Conservation (phyloP, 495 filamentous ascomycete species). For the Sporormia fimetaria region DNA sequence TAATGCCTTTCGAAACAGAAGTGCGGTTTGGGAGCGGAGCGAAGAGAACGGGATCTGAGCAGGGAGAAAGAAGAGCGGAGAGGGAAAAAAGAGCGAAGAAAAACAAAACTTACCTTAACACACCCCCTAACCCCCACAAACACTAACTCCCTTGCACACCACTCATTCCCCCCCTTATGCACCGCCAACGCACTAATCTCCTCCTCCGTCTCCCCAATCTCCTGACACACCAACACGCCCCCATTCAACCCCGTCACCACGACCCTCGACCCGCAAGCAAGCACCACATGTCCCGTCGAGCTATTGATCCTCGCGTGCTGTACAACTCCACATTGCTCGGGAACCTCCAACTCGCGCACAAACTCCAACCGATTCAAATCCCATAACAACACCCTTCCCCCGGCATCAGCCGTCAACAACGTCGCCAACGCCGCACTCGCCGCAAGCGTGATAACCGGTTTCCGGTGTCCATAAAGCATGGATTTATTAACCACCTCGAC, state of each 20-base stretch:
- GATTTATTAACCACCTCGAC: slow-evolving; percentile 70
- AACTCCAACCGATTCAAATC: slow-evolving; percentile 83
- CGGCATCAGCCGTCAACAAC: slow-evolving; percentile 65
- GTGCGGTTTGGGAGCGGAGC: background rate
- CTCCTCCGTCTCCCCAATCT: slow-evolving; percentile 50
- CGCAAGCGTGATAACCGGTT: slow-evolving; percentile 66
- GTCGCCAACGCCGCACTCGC: slow-evolving; percentile 79
- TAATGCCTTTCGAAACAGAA: background rate
- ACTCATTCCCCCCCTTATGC: slow-evolving; percentile 93
- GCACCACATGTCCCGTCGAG: slow-evolving; percentile 72
- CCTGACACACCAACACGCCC: slow-evolving; percentile 64
- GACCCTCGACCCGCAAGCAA: slow-evolving; percentile 63
- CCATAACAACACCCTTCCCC: slow-evolving; percentile 81
- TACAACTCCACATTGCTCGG: no score
- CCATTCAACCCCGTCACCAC: slow-evolving; percentile 86
- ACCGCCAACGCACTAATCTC: slow-evolving; percentile 72
- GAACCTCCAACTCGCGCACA: slow-evolving; percentile 56
- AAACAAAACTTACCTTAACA: slow-evolving; percentile 54
- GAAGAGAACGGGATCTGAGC: background rate
- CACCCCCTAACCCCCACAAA: slow-evolving; percentile 82
- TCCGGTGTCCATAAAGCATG: slow-evolving; percentile 80
- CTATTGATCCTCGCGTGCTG: slow-evolving; percentile 82
- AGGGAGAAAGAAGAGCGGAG: slow-evolving; percentile 38
- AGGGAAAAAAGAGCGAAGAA: slow-evolving; percentile 1
- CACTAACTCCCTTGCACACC: slow-evolving; percentile 74